Percentiles rank a stretch among this genome's conserved stretches.
Conservation (phyloP, 495 filamentous ascomycete genomes). For the Xylaria longipes region DNA sequence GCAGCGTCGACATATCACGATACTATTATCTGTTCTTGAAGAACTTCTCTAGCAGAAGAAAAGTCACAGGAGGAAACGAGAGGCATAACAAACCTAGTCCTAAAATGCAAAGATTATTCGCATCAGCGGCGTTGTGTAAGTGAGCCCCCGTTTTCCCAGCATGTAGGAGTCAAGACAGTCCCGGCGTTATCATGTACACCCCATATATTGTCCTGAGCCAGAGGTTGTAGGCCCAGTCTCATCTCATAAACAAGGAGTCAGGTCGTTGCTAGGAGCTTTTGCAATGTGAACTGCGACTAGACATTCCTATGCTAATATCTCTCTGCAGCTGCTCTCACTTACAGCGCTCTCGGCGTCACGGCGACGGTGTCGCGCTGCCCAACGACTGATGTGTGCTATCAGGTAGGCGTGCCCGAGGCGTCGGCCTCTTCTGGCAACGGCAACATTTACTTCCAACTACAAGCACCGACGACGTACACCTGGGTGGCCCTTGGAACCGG, state of each 20-base stretch:
- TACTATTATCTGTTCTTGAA: not conserved
- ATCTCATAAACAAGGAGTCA: not conserved
- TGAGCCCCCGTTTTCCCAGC: not conserved
- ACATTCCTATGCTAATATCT: not conserved
- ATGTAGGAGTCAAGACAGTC: not conserved
- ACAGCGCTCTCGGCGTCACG: slow-evolving; percentile 31
- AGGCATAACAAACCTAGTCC: not conserved
- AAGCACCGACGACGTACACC: slow-evolving; percentile 60
- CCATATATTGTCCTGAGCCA: not conserved
- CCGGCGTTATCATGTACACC: not conserved
- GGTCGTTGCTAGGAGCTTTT: no score
- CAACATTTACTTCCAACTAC: slow-evolving; percentile 71
- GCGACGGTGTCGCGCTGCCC: slow-evolving; percentile 39
- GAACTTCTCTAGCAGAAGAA: not conserved
- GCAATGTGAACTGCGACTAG: not conserved
- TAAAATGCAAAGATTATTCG: slow-evolving; percentile 13
- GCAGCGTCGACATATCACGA: not conserved
- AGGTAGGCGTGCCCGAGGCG: slow-evolving; percentile 51
- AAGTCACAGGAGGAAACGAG: not conserved
- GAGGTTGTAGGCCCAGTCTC: not conserved
- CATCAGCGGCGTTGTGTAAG: slow-evolving; percentile 35
- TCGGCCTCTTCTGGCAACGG: slow-evolving; percentile 48
- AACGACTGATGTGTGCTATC: slow-evolving; percentile 47
- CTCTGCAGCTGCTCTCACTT: slow-evolving; percentile 31
- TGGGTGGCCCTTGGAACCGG: slow-evolving; percentile 76